phyloP scores from a whole-genome alignment of 2,329 filamentous ascomycete species.

The Calonectria henricotiae region DNA sequence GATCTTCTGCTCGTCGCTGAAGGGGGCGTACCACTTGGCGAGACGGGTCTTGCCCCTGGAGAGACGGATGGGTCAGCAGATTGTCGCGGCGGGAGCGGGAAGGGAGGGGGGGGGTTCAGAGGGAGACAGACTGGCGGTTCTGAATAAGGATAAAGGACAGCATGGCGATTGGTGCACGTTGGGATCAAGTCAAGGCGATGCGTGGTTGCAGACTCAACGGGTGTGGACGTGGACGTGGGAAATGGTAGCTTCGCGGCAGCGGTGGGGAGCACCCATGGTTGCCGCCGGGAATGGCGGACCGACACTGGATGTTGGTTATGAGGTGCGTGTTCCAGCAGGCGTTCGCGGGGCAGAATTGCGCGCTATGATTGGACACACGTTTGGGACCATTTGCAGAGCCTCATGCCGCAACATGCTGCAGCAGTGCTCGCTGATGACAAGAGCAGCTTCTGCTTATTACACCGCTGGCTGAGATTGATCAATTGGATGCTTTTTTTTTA shows the following conservation, averaged over 20 bases:
- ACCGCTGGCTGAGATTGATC: not conserved
- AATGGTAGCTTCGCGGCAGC: conserved; percentile 18
- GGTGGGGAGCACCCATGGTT: conserved; percentile 20
- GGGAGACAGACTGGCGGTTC: conserved; percentile 81
- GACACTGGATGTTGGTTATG: conserved; percentile 11
- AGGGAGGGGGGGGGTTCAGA: not conserved
- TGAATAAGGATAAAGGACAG: conserved; percentile 93
- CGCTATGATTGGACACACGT: conserved; percentile 34
- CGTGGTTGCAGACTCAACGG: conserved; percentile 16
- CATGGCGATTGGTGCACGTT: conserved; percentile 60
- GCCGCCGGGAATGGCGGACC: conserved; percentile 35
- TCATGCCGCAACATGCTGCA: conserved; percentile 14
- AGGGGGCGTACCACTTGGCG: conserved; percentile 99
- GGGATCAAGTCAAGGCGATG: not conserved
- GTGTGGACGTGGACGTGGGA: conserved; percentile 24
- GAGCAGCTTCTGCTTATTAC: not conserved
- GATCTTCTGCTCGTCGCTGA: conserved; percentile 99
- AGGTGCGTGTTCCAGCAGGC: conserved; percentile 22
- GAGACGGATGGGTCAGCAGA: conserved; percentile 11
- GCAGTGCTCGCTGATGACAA: not conserved
- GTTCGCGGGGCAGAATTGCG: conserved; percentile 37
- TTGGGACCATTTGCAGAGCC: conserved; percentile 22
- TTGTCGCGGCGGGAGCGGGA: not conserved
- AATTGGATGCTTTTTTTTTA: not conserved
- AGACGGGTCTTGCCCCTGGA: conserved; percentile 95